Percentiles rank a stretch among this genome's conserved stretches.
Evolutionary conservation across 140 eudicot species (phyloP).

Genomic region (Bidens hawaiensis): DNA sequence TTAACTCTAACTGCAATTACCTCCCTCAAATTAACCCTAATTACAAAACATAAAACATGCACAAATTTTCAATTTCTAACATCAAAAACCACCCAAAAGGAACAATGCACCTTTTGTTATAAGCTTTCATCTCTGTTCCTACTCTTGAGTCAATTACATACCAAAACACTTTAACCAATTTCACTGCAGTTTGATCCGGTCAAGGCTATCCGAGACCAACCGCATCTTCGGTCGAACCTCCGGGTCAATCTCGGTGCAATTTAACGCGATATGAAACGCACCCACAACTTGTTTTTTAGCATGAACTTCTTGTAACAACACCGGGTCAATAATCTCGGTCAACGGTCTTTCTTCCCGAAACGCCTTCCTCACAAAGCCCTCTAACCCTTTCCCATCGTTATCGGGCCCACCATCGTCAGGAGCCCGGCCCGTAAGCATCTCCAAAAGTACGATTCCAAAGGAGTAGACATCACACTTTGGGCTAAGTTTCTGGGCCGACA

Average conservation of each 20-base stretch:
- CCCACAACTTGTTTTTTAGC: slow-evolving; percentile 82
- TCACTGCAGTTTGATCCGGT: slow-evolving; percentile 58
- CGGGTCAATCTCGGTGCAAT: slow-evolving; percentile 79
- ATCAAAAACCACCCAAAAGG: neutral
- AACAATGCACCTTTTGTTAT: neutral
- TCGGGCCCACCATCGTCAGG: slow-evolving; percentile 44
- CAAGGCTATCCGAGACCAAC: slow-evolving; percentile 67
- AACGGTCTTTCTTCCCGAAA: slow-evolving; percentile 80
- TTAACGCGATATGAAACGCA: slow-evolving; percentile 68
- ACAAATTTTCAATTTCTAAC: neutral
- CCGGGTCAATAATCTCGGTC: slow-evolving; percentile 77
- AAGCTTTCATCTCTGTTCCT: slow-evolving; percentile 19
- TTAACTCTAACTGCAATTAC: slow-evolving; percentile 1
- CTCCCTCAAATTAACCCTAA: slow-evolving; percentile 6
- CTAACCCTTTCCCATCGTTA: slow-evolving; percentile 59
- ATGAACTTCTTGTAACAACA: slow-evolving; percentile 73
- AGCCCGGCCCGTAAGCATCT: slow-evolving; percentile 66
- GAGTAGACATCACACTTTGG: slow-evolving; percentile 81
- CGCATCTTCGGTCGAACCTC: slow-evolving; percentile 94
- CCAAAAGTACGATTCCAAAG: slow-evolving; percentile 77
- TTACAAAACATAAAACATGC: slow-evolving; percentile 24
- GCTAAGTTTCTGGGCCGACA: slow-evolving; percentile 40
- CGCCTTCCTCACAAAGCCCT: slow-evolving; percentile 60
- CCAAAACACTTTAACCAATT: neutral
- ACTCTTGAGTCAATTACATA: slow-evolving; percentile 14